Conservation (phyloP, 2,329 filamentous ascomycete genomes). For the Fusarium continuum region DNA sequence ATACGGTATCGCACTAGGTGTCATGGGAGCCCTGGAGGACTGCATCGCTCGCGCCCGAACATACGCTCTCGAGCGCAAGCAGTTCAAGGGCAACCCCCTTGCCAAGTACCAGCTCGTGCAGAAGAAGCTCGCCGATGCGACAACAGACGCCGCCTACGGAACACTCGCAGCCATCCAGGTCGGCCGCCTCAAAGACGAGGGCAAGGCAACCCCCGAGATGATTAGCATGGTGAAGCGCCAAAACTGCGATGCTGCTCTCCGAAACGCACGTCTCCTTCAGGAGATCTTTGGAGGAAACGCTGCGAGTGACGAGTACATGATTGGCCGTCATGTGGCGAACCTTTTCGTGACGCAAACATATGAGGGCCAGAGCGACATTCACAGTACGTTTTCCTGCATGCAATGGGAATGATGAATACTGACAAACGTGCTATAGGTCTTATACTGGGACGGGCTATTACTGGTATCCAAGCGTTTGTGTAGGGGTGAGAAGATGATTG, state of each 20-base stretch:
- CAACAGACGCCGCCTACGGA: slow-evolving; percentile 90
- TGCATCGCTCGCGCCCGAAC: slow-evolving; percentile 81
- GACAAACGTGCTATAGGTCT: slow-evolving; percentile 61
- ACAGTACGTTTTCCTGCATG: slow-evolving; percentile 70
- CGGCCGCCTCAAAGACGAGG: slow-evolving; percentile 90
- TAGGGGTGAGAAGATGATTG: slow-evolving; percentile 47
- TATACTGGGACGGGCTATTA: slow-evolving; percentile 74
- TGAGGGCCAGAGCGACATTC: slow-evolving; percentile 97
- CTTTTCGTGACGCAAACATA: slow-evolving; percentile 98
- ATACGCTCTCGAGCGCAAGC: slow-evolving; percentile 91
- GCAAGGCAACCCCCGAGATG: slow-evolving; percentile 91
- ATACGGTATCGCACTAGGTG: slow-evolving; percentile 92
- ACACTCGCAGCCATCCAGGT: slow-evolving; percentile 92
- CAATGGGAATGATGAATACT: slow-evolving; percentile 2
- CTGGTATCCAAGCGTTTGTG: slow-evolving; percentile 82
- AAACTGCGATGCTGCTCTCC: slow-evolving; percentile 91
- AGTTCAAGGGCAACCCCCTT: slow-evolving; percentile 95
- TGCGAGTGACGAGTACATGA: slow-evolving; percentile 96
- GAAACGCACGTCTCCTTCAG: slow-evolving; percentile 82
- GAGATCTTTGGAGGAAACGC: slow-evolving; percentile 98
- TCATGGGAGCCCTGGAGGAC: slow-evolving; percentile 94
- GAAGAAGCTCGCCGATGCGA: slow-evolving; percentile 95
- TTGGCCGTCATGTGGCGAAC: slow-evolving; percentile 94
- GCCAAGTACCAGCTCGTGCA: slow-evolving; percentile 97
- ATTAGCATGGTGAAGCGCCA: slow-evolving; percentile 96